A percentile compares a stretch with the other conserved stretches of the same genome.
Evolutionary conservation across 2,329 filamentous ascomycete genomes (phyloP).

Genomic region (Alternaria gaisen): DNA sequence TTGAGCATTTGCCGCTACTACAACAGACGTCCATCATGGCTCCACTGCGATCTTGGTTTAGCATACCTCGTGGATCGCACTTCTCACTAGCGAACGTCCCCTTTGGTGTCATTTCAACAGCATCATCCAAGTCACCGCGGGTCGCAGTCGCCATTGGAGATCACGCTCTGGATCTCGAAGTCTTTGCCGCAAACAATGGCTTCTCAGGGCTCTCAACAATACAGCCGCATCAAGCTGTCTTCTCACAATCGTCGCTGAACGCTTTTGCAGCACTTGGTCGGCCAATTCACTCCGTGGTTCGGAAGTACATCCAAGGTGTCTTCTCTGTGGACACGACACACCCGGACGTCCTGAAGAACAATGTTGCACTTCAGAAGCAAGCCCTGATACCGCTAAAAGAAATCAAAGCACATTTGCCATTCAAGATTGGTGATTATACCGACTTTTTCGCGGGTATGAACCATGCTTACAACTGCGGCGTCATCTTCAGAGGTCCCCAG

Average conservation of each 20-base stretch:
- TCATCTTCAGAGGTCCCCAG: conserved; percentile 74
- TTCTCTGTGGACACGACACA: conserved; percentile 68
- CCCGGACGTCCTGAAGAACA: conserved; percentile 70
- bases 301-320: conserved; percentile 73
- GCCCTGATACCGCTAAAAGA: conserved; percentile 67
- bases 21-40: conserved; percentile 35
- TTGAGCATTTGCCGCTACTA: neutral
- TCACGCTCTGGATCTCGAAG: conserved; percentile 73
- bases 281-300: conserved; percentile 72
- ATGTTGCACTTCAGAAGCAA: conserved; percentile 64
- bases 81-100: conserved; percentile 84
- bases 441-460: conserved; percentile 86
- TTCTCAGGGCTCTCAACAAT: conserved; percentile 67
- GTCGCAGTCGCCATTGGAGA: conserved; percentile 77
- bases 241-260: conserved; percentile 72
- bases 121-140: conserved; percentile 64
- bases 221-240: conserved; percentile 67
- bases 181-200: conserved; percentile 66
- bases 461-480: conserved; percentile 77
- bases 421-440: conserved; percentile 83
- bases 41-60: conserved; percentile 63
- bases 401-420: conserved; percentile 74
- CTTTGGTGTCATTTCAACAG: conserved; percentile 80
- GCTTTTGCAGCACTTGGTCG: conserved; percentile 77
- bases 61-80: conserved; percentile 67